Base-by-base conservation (phyloP, 495 filamentous ascomycete species). In the Penicillium flavigenum region DNA sequence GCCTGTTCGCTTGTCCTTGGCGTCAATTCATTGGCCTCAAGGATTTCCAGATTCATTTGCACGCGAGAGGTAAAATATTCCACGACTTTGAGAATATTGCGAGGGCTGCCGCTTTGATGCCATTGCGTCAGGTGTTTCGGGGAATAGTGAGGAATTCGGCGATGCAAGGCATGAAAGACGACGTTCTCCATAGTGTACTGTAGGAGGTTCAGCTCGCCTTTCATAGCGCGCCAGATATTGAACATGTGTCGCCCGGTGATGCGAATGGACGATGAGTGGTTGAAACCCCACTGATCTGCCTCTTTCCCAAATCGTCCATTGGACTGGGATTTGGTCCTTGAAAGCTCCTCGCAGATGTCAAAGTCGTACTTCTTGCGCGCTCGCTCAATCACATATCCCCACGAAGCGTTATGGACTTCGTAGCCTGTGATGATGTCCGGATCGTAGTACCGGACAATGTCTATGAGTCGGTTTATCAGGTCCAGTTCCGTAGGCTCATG, bases 101-200 rank as follows among this genome's bases (percentile, higher is more conserved):
- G 77, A 31, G 86, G 81, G 55, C 78, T 87, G 12, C 79, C 78
- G 58, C 83, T 89, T 4, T 67, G 79, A 59, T 91, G 93, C 92
- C 92, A 98, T 49, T 72, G 67, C 2, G 95, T 96, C 51, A 98
- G 76, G 27, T 88, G 87, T 17, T 73, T 74, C 72, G 87, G 89
- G 2, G 85, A 76, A 67, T 95, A 97, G 66, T 96, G 91, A 19
- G 95, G 95, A 27, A 97, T 89, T 22, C 94, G 86, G n/a, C 86
- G 84, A 66, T 96, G 91, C 17, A 97, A 75, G 9, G 97, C 73
- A 75, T 98, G 95, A 72, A 94, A 97, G 0, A 85, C 92, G 32
- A 98, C 90, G 66, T 97, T 98, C 71, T 98, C 94, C 87, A 96
- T 91, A 0, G 88, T 94, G 66, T 98, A 98, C 64, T 96, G 91